Conservation (phyloP, 2,329 filamentous ascomycete species). For the Botrytis fragariae region DNA sequence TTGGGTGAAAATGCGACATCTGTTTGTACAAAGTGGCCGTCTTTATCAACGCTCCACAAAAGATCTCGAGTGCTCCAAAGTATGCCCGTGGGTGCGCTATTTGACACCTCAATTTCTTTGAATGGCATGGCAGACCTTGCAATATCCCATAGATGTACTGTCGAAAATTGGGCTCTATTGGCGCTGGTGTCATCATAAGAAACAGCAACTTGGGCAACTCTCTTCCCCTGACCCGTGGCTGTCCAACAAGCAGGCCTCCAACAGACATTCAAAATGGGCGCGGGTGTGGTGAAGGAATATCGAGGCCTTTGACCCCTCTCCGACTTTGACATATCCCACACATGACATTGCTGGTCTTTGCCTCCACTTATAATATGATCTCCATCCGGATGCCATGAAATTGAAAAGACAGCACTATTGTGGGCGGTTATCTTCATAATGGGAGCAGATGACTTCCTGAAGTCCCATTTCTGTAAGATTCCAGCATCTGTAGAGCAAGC, state of each 20-base stretch:
- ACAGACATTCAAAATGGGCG: constrained; percentile 56
- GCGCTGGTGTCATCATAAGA: constrained; percentile 57
- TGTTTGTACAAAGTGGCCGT: constrained; percentile 62
- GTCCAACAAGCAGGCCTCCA: constrained; percentile 67
- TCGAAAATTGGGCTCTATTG: constrained; percentile 54
- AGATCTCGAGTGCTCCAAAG: constrained; percentile 65
- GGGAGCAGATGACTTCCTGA: constrained; percentile 53
- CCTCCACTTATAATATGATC: constrained; percentile 64
- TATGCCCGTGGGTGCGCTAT: constrained; percentile 54
- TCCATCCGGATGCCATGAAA: constrained; percentile 68
- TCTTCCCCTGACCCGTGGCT: constrained; percentile 57
- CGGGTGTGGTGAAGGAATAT: constrained; percentile 59
- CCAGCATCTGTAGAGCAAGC: constrained; percentile 64
- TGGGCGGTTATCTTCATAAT: constrained; percentile 60
- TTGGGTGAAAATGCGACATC: constrained; percentile 63
- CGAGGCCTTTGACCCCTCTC: constrained; percentile 65
- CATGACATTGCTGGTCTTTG: constrained; percentile 58
- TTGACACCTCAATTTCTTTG: constrained; percentile 62
- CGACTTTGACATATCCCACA: constrained; percentile 62
- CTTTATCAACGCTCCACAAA: constrained; percentile 63
- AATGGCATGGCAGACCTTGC: constrained; percentile 65
- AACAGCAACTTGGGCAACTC: constrained; percentile 61
- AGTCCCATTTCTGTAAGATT: constrained; percentile 62
- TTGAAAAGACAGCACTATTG: constrained; percentile 56
- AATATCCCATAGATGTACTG: constrained; percentile 68